These are phyloP conservation scores for Suaeda aralocaspica DNA, from an alignment of 148 eudicot species.

Conservation along the genomic window DNA sequence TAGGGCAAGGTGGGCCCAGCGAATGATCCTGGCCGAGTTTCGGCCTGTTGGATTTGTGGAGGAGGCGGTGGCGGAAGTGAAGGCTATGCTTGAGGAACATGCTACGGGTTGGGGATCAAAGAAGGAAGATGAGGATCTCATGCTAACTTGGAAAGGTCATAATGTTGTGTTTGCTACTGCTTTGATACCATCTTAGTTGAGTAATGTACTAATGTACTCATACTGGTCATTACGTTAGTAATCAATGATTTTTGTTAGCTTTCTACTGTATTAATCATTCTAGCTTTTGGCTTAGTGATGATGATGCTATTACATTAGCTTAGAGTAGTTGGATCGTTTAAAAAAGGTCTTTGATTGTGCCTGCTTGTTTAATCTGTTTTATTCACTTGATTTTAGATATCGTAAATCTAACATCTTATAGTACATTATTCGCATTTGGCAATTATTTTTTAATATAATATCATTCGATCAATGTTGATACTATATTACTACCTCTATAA, in stretches of 20 bases:
- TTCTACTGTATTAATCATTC: too few species aligned
- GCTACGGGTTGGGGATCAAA: constrained; percentile 96
- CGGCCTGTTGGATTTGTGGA: constrained; percentile 43
- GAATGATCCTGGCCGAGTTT: constrained; percentile 62
- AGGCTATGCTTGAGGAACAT: constrained; percentile 78
- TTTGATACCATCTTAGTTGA: constrained; percentile 51
- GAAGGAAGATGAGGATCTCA: constrained; percentile 76
- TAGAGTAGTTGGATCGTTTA: too few species aligned
- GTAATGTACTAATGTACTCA: not conserved
- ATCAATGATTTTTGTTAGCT: not conserved
- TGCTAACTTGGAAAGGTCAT: constrained; percentile 97
- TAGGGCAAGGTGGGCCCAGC: constrained; percentile 53
- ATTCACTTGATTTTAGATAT: too few species aligned
- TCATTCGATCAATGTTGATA: too few species aligned
- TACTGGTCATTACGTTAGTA: not conserved
- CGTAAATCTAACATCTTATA: too few species aligned
- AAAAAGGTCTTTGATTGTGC: too few species aligned
- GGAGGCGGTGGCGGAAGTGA: constrained; percentile 60
- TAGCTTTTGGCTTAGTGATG: too few species aligned
- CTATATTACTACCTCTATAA: too few species aligned
- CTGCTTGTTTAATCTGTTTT: too few species aligned
- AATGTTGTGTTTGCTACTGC: constrained; percentile 88
- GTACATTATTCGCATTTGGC: too few species aligned
- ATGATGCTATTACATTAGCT: too few species aligned
- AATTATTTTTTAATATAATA: too few species aligned